Evolutionary conservation across 2,329 filamentous ascomycete species (phyloP), one percentile per base, ranked within the genome.

Genomic region (Talaromyces sp.): DNA sequence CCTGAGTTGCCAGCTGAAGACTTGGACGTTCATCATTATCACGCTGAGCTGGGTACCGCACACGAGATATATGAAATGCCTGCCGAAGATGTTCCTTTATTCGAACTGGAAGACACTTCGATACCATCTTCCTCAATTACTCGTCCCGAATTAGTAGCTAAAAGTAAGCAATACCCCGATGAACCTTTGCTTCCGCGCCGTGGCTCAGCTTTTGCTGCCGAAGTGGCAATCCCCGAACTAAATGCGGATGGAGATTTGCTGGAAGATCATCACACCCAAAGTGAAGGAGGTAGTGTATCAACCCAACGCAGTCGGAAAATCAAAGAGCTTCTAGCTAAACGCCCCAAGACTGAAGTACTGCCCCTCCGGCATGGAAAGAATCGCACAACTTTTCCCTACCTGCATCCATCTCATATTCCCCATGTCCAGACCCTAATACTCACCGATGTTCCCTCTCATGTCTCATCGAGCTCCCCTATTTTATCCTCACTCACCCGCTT

Each of bases 381-480:
- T 17, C 25, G 71, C 65, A 70, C 63, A 50, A 68, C 70, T 37
- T 72, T 75, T 19, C 72, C 72, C 2, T 76, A 73, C 63, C 74
- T 87, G 9, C 85, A 87, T 70, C 85, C 86, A 15, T 83, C 80
- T 11, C 82, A 84, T 75, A 73, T 87, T 3, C 82, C 85, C 11
- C 81, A 83, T 59, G 70, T 87, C 9, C 79, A 81, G 60, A 86
- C 83, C 0, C 71, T 89, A 4, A 79, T 86, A 2, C 74, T 89
- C 52, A 87, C 85, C 1, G 81, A 85, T 66, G 80, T 88, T 1
- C 86, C 86, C 0, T 77, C 75, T 5, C 74, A 78, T 47, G 74
- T 80, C 5, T 73, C 75, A 6, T 70, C 72, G 9, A 78, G 79
- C 31, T 81, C 81, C 1, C 69, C 77, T 0, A 74, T 85, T 19